Evolutionary conservation across 2,329 filamentous ascomycete genomes (phyloP), one percentile per base, ranked within the genome.

Genomic region (Epichloe bromicola): DNA sequence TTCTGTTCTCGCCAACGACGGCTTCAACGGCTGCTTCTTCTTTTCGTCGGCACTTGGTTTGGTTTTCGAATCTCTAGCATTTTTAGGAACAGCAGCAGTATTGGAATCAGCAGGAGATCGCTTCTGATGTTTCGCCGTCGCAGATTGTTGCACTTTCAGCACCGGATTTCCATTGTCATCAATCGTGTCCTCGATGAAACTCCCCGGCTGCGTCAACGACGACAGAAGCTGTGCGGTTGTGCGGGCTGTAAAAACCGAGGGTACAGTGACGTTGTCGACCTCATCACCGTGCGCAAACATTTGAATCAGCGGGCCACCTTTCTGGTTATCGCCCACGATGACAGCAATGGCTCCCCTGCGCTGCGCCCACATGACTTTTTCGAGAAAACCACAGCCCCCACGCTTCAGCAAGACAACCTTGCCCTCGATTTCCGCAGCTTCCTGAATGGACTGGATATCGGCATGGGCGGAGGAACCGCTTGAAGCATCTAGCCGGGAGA

Each of bases 281-380:
- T 68, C 67, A 63, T 97, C 90, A 38, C 91, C 93, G 61, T 87
- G 82, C n/a, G 93, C 93, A 66, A 95, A 97, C 93, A 98, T 98
- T 59, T 94, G 93, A 48, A 97, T 87, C 54, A 98, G 71, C 37
- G 86, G 86, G 4, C 89, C 90, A 43, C 91, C 91, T 54, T 87
- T 86, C 52, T 87, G 85, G 65, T 96, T 86, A 65, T 98, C 93
- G 26, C 93, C 93, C 3, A 98, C 90, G 57, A 98, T 94, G 54
- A 98, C 74, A 37, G 88, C 93, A 53, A 89, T 78, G 19, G 86
- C 93, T 23, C 93, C 93, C 61, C 93, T 80, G 54, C 89, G 79
- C 66, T 98, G 93, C 12, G 86, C 88, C 93, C 93, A 98, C 71
- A 94, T 91, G 56, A 93, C 88, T 68, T 98, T 98, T 64, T 97